A percentile compares a stretch with the other conserved stretches of the same genome.
These are phyloP conservation scores for Pilatotrama ljubarskyi DNA, from an alignment of 768 basidiomycete species.

Conservation along the genomic window DNA sequence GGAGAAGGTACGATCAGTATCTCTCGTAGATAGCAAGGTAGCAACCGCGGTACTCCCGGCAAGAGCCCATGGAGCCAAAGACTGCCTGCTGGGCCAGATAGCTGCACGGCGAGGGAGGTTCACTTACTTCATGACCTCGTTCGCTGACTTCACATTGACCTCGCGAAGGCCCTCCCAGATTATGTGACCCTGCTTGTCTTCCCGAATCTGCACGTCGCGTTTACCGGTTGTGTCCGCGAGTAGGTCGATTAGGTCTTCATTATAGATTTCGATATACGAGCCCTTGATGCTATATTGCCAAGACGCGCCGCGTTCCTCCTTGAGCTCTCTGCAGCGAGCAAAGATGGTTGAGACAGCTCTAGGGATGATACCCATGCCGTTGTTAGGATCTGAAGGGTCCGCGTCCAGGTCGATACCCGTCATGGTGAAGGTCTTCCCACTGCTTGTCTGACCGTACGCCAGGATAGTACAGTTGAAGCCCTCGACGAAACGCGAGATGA, in stretches of 20 bases:
- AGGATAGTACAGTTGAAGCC: constrained; percentile 98
- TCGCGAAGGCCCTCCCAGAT: constrained; percentile 97
- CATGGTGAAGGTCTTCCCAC: constrained; percentile 98
- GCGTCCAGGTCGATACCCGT: constrained; percentile 90
- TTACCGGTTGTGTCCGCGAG: constrained; percentile 71
- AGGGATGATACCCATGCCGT: constrained; percentile 94
- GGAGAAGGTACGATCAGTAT: constrained; percentile 8
- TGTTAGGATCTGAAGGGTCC: constrained; percentile 78
- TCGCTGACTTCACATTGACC: constrained; percentile 77
- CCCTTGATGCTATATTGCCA: constrained; percentile 85
- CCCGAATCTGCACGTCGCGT: constrained; percentile 91
- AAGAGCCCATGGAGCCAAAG: background rate
- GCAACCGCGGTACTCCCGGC: background rate
- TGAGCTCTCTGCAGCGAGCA: constrained; percentile 69
- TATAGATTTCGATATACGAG: constrained; percentile 97
- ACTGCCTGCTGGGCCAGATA: background rate
- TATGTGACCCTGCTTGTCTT: constrained; percentile 96
- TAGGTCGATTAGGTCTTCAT: constrained; percentile 97
- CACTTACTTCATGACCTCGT: constrained; percentile 91
- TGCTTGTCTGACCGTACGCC: constrained; percentile 96
- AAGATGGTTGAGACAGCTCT: constrained; percentile 91
- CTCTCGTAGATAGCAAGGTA: background rate
- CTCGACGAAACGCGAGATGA: constrained; percentile 84
- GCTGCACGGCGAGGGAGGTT: background rate
- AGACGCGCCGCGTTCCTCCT: constrained; percentile 67